phyloP scores from a whole-genome alignment of 108 stramenopile species.

The Parietichytrium sp. region DNA sequence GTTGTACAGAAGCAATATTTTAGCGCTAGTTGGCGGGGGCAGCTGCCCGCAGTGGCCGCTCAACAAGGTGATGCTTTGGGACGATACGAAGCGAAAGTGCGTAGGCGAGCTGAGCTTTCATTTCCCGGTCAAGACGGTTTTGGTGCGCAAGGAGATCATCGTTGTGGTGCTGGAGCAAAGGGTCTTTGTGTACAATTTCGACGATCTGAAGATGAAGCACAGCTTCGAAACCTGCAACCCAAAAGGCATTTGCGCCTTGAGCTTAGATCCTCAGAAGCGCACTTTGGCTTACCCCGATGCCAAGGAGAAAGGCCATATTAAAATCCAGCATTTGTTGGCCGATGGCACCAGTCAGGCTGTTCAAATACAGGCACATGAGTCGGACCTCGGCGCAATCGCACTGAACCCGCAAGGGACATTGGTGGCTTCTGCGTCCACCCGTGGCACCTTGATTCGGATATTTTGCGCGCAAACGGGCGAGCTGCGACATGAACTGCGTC shows the following conservation, averaged over 20 bases:
- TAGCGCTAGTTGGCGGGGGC: constrained; percentile 91
- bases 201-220: not conserved
- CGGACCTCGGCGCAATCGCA: constrained; percentile 74
- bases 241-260: constrained; percentile 79
- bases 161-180: constrained; percentile 87
- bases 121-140: constrained; percentile 83
- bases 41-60: constrained; percentile 82
- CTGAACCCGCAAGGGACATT: constrained; percentile 80
- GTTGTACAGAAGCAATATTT: constrained; percentile 95
- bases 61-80: constrained; percentile 97
- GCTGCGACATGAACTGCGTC: constrained; percentile 79
- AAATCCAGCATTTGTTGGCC: constrained; percentile 89
- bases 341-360: constrained; percentile 71
- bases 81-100: constrained; percentile 87
- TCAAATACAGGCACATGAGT: constrained; percentile 89
- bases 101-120: constrained; percentile 83
- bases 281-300: constrained; percentile 91
- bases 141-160: constrained; percentile 87
- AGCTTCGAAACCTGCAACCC: constrained; percentile 10
- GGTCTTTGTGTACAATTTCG: constrained; percentile 70
- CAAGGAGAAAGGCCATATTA: constrained; percentile 76
- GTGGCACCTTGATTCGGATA: constrained; percentile 90
- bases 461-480: constrained; percentile 62
- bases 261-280: constrained; percentile 75
- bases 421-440: constrained; percentile 84